Evolutionary conservation across 129 eudicot species (phyloP).

Genomic region (Silybum marianum): DNA sequence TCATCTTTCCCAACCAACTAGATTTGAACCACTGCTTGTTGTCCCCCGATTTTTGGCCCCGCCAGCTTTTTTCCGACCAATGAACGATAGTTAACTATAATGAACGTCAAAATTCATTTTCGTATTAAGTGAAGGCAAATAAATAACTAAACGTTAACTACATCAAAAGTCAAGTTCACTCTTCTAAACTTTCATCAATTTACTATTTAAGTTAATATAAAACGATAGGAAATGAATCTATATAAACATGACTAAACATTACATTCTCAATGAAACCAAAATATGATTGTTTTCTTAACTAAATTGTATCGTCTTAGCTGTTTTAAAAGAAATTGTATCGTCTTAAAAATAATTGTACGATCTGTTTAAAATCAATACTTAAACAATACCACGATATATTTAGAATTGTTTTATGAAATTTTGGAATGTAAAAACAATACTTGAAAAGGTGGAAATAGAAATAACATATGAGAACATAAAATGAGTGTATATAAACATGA

Average conservation of each 20-base stretch:
- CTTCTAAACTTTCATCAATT: not conserved
- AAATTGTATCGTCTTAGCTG: too few species aligned
- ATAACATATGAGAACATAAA: too few species aligned
- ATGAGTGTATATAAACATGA: too few species aligned
- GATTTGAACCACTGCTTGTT: not conserved
- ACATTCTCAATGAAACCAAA: not conserved
- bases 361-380: not conserved
- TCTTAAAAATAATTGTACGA: not conserved
- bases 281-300: not conserved
- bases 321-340: too few species aligned
- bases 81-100: not conserved
- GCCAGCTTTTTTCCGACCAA: not conserved
- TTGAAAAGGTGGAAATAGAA: constrained; percentile 1
- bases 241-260: not conserved
- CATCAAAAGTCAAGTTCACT: not conserved
- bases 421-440: not conserved
- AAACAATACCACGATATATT: not conserved
- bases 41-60: not conserved
- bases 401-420: not conserved
- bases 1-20: not conserved
- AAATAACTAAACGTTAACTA: not conserved
- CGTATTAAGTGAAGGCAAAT: not conserved
- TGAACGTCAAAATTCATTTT: not conserved
- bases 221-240: not conserved
- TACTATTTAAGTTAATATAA: not conserved